These are phyloP conservation scores for Coemansia sp. DNA, from an alignment of 192 early-diverging fungal species.

Conservation along the genomic window DNA sequence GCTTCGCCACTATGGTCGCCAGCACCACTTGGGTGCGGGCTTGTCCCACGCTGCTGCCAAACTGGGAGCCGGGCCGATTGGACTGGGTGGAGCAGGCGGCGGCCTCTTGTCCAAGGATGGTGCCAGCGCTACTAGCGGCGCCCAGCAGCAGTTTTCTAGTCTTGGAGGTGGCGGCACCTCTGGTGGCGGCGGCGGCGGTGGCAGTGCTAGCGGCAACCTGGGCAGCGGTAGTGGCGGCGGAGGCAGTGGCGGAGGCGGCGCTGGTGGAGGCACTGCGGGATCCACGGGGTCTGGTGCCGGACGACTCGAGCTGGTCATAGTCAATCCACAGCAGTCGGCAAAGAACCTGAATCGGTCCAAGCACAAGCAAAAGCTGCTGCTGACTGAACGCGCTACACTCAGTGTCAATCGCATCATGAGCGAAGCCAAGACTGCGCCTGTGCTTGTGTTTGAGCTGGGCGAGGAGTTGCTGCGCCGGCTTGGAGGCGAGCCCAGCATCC, in stretches of 20 bases:
- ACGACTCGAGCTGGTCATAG: slow-evolving; percentile 35
- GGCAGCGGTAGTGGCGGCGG: neutral
- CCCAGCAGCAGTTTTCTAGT: neutral
- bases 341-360: slow-evolving; percentile 39
- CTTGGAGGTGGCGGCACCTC: too few species aligned
- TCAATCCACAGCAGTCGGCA: slow-evolving; percentile 31
- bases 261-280: too few species aligned
- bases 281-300: slow-evolving; percentile 20
- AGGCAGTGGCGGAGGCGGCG: neutral
- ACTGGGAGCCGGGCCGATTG: neutral
- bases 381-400: slow-evolving; percentile 56
- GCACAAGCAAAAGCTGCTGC: slow-evolving; percentile 37
- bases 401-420: slow-evolving; percentile 60
- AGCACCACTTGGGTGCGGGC: neutral
- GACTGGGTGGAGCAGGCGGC: slow-evolving; percentile 8
- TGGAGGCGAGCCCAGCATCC: slow-evolving; percentile 61
- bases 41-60: slow-evolving; percentile 2
- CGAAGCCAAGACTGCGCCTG: slow-evolving; percentile 62
- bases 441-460: slow-evolving; percentile 67
- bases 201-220: neutral
- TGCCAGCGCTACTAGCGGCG: slow-evolving; percentile 14
- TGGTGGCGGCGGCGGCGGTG: neutral
- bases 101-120: neutral
- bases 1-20: slow-evolving; percentile 23
- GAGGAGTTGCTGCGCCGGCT: slow-evolving; percentile 61